phyloP scores from a whole-genome alignment of 352 stramenopile species.

The Aphanomyces cochlioides region DNA sequence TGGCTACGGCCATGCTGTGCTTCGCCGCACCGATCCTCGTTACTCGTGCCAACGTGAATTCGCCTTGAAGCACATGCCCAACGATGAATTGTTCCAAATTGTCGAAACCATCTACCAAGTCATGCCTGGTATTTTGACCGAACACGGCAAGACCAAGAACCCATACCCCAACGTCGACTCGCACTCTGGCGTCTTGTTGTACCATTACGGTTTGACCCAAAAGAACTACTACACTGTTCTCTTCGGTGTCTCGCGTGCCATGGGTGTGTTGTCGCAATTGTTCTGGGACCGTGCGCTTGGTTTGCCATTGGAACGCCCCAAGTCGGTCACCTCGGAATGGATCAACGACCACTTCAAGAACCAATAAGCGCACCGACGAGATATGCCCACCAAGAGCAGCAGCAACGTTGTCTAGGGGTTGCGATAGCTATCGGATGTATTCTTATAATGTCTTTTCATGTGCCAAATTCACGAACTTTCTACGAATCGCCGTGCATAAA shows the following conservation, averaged over 20 bases:
- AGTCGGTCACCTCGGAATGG: conserved; percentile 98
- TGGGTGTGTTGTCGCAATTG: conserved; percentile 97
- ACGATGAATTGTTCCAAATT: conserved; percentile 99
- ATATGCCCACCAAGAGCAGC: background rate
- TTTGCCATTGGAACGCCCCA: conserved; percentile 97
- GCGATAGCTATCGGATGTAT: background rate
- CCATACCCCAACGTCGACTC: conserved; percentile 99
- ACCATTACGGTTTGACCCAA: conserved; percentile 99
- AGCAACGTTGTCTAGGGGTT: background rate
- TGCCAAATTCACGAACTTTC: background rate
- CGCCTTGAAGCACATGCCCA: conserved; percentile 98
- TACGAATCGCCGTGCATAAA: conserved; percentile 82
- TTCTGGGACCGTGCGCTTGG: conserved; percentile 97
- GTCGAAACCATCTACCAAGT: conserved; percentile 99
- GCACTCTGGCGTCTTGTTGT: conserved; percentile 97
- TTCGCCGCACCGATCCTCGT: conserved; percentile 98
- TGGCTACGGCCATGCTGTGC: conserved; percentile 97
- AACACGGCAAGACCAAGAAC: conserved; percentile 99
- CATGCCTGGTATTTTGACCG: conserved; percentile 97
- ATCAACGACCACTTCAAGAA: conserved; percentile 94
- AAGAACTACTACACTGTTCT: conserved; percentile 99
- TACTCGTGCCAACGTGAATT: conserved; percentile 99
- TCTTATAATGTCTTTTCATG: conserved; percentile 1
- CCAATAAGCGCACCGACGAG: conserved; percentile 30
- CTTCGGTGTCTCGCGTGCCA: conserved; percentile 97